A percentile compares a stretch with the other conserved stretches of the same genome.
Evolutionary conservation across 2,329 filamentous ascomycete genomes (phyloP).

Genomic region (Diplodia corticola): DNA sequence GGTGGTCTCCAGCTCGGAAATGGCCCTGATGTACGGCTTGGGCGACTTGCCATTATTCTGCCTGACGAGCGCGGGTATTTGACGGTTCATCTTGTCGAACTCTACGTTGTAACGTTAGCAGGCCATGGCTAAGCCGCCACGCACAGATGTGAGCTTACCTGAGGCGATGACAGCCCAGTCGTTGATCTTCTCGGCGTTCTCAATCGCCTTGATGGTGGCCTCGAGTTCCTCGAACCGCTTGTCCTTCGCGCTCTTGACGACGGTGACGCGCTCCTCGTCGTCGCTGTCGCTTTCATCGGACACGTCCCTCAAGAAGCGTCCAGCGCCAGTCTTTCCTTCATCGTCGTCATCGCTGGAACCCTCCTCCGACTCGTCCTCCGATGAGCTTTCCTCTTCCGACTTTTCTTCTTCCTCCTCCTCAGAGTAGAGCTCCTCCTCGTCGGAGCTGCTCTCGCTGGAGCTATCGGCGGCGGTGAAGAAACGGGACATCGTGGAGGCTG

Average conservation of each 20-base stretch:
- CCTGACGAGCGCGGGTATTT: slow-evolving; percentile 60
- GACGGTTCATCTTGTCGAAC: slow-evolving; percentile 91
- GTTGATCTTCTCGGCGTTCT: slow-evolving; percentile 96
- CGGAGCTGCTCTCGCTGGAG: slow-evolving; percentile 89
- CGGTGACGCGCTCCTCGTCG: slow-evolving; percentile 79
- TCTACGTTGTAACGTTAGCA: slow-evolving; percentile 54
- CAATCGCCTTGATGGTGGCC: slow-evolving; percentile 82
- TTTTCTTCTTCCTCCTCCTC: slow-evolving; percentile 68
- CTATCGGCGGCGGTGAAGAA: slow-evolving; percentile 97
- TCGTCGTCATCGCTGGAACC: slow-evolving; percentile 54
- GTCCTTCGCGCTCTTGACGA: slow-evolving; percentile 97
- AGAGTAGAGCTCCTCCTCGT: slow-evolving; percentile 93
- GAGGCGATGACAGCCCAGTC: slow-evolving; percentile 93
- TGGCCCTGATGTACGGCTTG: slow-evolving; percentile 88
- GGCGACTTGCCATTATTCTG: slow-evolving; percentile 72
- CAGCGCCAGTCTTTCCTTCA: slow-evolving; percentile 66
- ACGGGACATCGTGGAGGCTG: slow-evolving; percentile 61
- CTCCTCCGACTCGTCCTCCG: slow-evolving; percentile 60
- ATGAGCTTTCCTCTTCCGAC: slow-evolving; percentile 56
- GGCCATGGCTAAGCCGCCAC: slow-evolving; percentile 23
- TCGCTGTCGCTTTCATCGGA: slow-evolving; percentile 79
- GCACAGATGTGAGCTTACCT: slow-evolving; percentile 58
- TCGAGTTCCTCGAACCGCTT: slow-evolving; percentile 95
- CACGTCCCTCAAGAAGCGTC: slow-evolving; percentile 78
- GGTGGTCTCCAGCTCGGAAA: slow-evolving; percentile 90